Evolutionary conservation across 2,329 filamentous ascomycete genomes (phyloP), one percentile per base, ranked within the genome.

Genomic region (Alternaria infectoria): DNA sequence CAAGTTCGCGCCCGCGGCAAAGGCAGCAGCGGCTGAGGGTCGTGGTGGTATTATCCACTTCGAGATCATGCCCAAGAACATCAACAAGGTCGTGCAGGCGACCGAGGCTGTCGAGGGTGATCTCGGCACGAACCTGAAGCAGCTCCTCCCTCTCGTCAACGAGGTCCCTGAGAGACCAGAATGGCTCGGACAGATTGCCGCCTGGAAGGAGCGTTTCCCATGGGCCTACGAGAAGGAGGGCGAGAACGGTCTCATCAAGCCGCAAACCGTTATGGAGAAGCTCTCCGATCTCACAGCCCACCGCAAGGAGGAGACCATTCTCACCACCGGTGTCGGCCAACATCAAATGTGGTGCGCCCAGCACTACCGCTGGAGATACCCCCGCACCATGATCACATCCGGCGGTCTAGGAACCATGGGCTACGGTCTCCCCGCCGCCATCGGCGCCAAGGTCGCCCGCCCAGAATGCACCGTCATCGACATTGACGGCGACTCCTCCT

Each of bases 281-380:
- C 89, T 99, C 25, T 97, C 92, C 77, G 88, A 95, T 56, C 84
- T 97, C 67, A 96, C 93, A 0, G 89, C 89, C 9, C 80, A 91
- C 76, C 90, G 90, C 69, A 97, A 97, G 82, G 85, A 96, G 54
- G 86, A 90, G 71, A 97, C 93, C 26, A 89, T 97, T 78, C 97
- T 99, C 78, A 84, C 93, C 3, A 98, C 95, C 3, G 96, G 95
- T 81, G 96, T 98, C 10, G 96, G 96, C 45, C 96, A 98, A 82
- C 95, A 98, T 84, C 95, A 99, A 82, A 98, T 98, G 96, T 98
- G 95, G 96, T 88, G 92, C 25, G 96, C 94, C 5, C 95, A 98
- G 84, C 94, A 97, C 85, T 98, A 93, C 89, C 89, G 93, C 74
- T 98, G 96, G 95, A 88, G 93, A 68, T 84, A 93, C 75, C 95